Evolutionary conservation across 768 basidiomycete species (phyloP).

Genomic region (Kwoniella dendrophila): DNA sequence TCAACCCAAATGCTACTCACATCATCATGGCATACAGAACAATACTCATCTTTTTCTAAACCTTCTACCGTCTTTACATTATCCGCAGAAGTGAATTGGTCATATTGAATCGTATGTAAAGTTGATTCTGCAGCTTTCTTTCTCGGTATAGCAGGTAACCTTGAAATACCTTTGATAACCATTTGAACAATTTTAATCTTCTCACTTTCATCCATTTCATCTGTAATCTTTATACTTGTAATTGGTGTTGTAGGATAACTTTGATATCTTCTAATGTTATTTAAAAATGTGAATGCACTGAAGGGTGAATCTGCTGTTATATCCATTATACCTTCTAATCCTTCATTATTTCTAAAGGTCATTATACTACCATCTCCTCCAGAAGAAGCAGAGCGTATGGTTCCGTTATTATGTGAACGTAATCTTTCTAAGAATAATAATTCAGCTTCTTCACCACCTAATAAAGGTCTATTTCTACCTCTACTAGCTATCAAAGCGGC

Average conservation of each 20-base stretch:
- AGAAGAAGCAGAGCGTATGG: background rate
- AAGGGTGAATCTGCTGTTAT: constrained; percentile 2
- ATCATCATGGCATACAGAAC: constrained; percentile 50
- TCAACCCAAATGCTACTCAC: constrained; percentile 25
- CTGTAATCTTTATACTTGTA: constrained; percentile 9
- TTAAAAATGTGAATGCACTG: background rate
- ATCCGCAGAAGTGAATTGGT: constrained; percentile 9
- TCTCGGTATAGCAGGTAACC: constrained; percentile 7
- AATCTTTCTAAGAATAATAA: constrained; percentile 11
- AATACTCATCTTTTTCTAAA: constrained; percentile 36
- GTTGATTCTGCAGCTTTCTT: constrained; percentile 26
- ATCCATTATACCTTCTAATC: constrained; percentile 5
- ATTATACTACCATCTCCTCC: background rate
- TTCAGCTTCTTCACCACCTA: constrained; percentile 2
- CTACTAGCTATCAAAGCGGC: background rate
- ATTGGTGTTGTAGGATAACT: background rate
- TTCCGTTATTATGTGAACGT: background rate
- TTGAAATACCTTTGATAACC: constrained; percentile 17
- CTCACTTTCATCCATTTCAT: constrained; percentile 26
- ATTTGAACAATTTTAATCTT: constrained; percentile 22
- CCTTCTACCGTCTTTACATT: constrained; percentile 7
- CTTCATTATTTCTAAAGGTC: background rate
- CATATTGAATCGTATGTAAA: constrained; percentile 18
- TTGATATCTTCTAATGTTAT: background rate
- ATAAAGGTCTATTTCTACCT: background rate